Percentiles rank a stretch among this genome's conserved stretches.
Conservation (phyloP, 2,329 filamentous ascomycete species). For the Dryadomyces quercivorus region DNA sequence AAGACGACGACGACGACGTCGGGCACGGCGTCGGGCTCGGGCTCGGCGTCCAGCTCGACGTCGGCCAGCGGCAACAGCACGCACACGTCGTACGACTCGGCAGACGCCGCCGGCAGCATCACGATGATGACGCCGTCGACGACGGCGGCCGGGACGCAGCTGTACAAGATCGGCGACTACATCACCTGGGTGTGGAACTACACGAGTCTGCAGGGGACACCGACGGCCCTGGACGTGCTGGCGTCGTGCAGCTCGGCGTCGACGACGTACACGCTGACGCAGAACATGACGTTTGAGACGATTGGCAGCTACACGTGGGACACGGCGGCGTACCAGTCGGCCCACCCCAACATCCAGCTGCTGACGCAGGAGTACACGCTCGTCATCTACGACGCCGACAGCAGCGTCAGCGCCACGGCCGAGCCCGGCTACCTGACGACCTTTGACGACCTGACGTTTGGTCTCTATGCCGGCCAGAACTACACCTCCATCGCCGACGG, state of each 20-base stretch:
- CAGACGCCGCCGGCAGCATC: slow-evolving; percentile 37
- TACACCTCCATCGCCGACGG: slow-evolving; percentile 37
- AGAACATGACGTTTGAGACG: slow-evolving; percentile 48
- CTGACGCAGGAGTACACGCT: slow-evolving; percentile 46
- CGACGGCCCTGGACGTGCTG: slow-evolving; percentile 48
- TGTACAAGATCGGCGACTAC: slow-evolving; percentile 49
- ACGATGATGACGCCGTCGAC: slow-evolving; percentile 39
- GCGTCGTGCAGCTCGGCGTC: slow-evolving; percentile 40
- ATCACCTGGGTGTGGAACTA: slow-evolving; percentile 56
- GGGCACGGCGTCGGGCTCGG: slow-evolving; percentile 5
- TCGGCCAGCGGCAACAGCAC: slow-evolving; percentile 16
- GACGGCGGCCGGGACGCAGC: slow-evolving; percentile 28
- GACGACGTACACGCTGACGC: slow-evolving; percentile 47
- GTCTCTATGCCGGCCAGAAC: slow-evolving; percentile 39
- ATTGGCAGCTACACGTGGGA: slow-evolving; percentile 46
- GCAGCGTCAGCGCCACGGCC: slow-evolving; percentile 33
- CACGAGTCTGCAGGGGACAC: slow-evolving; percentile 44
- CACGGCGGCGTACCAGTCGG: slow-evolving; percentile 36
- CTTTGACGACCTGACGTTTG: slow-evolving; percentile 38
- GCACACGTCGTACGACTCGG: slow-evolving; percentile 29
- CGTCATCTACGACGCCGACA: slow-evolving; percentile 47
- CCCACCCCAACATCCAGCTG: slow-evolving; percentile 32
- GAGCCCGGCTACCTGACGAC: slow-evolving; percentile 43
- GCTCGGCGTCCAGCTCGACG: slow-evolving; percentile 11
- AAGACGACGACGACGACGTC: slow-evolving; percentile 15